A percentile compares a stretch with the other conserved stretches of the same genome.
Conservation (phyloP, 1,284 basidiomycete species). For the Thelephora terrestris region DNA sequence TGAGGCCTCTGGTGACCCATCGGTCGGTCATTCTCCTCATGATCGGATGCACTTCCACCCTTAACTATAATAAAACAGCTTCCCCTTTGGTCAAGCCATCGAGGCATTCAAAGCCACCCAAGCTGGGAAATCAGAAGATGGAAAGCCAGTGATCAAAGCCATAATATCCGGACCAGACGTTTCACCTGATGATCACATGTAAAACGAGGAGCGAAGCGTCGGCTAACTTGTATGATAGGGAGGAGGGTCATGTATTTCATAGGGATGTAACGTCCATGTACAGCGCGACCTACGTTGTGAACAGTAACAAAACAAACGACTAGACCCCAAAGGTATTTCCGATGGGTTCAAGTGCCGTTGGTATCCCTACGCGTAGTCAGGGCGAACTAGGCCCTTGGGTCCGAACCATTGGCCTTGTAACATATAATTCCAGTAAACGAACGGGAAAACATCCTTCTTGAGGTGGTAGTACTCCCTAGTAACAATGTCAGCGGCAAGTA, state of each 20-base stretch:
- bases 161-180: constrained; percentile 73
- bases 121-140: constrained; percentile 71
- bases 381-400: constrained; percentile 37
- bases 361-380: constrained; percentile 18
- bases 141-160: constrained; percentile 62
- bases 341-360: background rate
- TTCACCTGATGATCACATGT: constrained; percentile 15
- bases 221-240: too few species aligned
- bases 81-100: constrained; percentile 63
- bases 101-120: constrained; percentile 75
- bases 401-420: constrained; percentile 70
- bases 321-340: background rate
- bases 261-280: too few species aligned
- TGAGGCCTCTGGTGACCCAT: constrained; percentile 86
- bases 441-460: constrained; percentile 90
- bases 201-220: too few species aligned
- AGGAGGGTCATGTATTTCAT: too few species aligned
- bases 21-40: constrained; percentile 34
- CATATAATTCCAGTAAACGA: constrained; percentile 81
- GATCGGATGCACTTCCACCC: too few species aligned
- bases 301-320: too few species aligned
- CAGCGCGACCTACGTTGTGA: too few species aligned
- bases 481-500: constrained; percentile 3
- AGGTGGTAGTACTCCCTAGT: constrained; percentile 78
- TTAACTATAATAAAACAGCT: constrained; percentile 38